Evolutionary conservation across 495 filamentous ascomycete genomes (phyloP).

Genomic region (Penicillium ucsense): DNA sequence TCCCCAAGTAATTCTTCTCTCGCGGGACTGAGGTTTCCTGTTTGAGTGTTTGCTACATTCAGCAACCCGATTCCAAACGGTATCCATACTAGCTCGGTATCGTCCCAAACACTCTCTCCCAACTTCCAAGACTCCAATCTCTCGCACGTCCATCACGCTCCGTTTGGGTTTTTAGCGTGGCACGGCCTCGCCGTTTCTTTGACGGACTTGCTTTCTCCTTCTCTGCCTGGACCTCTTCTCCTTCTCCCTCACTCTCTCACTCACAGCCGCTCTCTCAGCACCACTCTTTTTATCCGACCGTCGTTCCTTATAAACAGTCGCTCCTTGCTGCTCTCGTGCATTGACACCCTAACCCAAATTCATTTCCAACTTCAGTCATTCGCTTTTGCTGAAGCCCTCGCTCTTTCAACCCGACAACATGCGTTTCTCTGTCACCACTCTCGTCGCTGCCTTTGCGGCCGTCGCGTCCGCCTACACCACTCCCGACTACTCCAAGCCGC

Average conservation of each 20-base stretch:
- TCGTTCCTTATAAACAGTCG: conserved; percentile 14
- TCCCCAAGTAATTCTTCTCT: no score
- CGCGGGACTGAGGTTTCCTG: no score
- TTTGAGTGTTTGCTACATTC: no score
- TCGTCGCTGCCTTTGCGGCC: conserved; percentile 40
- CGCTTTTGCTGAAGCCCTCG: conserved; percentile 12
- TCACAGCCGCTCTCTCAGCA: not conserved
- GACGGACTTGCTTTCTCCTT: conserved; percentile 2
- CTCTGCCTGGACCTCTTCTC: conserved; percentile 16
- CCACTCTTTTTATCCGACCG: conserved; percentile 7
- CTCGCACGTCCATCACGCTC: no score
- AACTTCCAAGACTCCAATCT: no score
- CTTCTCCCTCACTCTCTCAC: conserved; percentile 11
- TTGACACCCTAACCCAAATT: conserved; percentile 6
- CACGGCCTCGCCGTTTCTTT: no score
- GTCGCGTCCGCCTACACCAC: conserved; percentile 43
- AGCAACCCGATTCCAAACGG: no score
- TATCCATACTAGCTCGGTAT: no score
- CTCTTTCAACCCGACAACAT: conserved; percentile 29
- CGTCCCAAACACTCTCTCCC: no score
- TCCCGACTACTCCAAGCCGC: conserved; percentile 37
- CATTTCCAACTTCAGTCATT: conserved; percentile 7
- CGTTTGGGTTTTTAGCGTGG: no score
- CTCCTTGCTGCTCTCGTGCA: conserved; percentile 13
- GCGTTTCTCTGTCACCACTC: conserved; percentile 38